A percentile compares a stretch with the other conserved stretches of the same genome.
phyloP scores from a whole-genome alignment of 805 yeast species.

The Dipodascopsis uninucleata region DNA sequence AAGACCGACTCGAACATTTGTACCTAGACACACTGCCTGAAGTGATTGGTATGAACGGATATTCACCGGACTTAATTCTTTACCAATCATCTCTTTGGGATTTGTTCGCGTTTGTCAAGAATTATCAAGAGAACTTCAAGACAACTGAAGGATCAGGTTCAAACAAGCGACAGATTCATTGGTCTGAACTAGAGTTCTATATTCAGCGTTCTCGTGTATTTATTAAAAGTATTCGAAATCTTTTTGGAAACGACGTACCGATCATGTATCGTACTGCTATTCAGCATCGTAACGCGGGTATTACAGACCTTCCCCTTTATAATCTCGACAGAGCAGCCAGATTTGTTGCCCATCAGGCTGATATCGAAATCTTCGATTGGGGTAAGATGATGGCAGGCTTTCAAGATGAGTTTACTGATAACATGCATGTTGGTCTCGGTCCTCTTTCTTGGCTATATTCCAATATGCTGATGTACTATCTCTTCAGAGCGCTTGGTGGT shows the following conservation, averaged over 20 bases:
- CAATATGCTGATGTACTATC: conserved; percentile 20
- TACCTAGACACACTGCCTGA: conserved; percentile 5
- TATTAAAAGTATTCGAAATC: neutral
- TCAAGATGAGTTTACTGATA: conserved; percentile 7
- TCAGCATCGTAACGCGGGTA: conserved; percentile 13
- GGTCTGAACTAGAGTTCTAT: conserved; percentile 16
- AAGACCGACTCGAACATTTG: conserved; percentile 12
- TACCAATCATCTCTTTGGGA: conserved; percentile 17
- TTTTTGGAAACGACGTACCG: conserved; percentile 7
- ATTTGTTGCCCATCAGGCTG: conserved; percentile 11
- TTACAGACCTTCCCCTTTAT: conserved; percentile 12
- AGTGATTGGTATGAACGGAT: conserved; percentile 12
- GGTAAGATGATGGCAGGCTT: conserved; percentile 14
- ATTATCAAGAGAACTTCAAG: neutral
- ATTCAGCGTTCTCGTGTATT: neutral
- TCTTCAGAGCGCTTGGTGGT: conserved; percentile 23
- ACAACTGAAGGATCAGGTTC: conserved; percentile 3
- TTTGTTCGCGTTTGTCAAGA: conserved; percentile 6
- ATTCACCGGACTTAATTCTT: conserved; percentile 13
- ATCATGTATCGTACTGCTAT: conserved; percentile 14
- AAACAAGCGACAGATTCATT: conserved; percentile 7
- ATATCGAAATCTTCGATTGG: conserved; percentile 21
- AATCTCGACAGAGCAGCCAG: conserved; percentile 17
- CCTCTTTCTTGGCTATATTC: conserved; percentile 9
- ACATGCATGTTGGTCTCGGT: conserved; percentile 15